These are phyloP conservation scores for Phytophthora podocarpi DNA, from an alignment of 352 stramenopile genomes.

Conservation along the genomic window DNA sequence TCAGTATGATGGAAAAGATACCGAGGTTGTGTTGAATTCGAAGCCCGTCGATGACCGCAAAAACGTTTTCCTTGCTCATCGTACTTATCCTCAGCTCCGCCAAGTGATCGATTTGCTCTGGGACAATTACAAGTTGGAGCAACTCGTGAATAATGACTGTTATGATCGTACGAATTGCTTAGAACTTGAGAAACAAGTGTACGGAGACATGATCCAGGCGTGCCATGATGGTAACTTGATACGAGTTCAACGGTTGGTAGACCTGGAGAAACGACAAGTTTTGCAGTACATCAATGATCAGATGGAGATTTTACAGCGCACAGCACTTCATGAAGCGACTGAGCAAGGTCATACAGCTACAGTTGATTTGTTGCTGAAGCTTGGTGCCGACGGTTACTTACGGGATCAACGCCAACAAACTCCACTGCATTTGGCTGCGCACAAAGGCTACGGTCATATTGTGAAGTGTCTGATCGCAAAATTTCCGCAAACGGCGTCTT, in stretches of 20 bases:
- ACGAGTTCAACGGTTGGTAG: slow-evolving; percentile 55
- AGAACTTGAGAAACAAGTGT: slow-evolving; percentile 53
- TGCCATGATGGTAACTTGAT: slow-evolving; percentile 61
- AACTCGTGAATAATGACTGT: slow-evolving; percentile 35
- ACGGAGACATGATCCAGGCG: slow-evolving; percentile 57
- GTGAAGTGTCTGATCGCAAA: slow-evolving; percentile 49
- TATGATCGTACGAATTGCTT: slow-evolving; percentile 49
- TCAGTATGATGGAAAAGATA: neutral
- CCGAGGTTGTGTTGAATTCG: neutral
- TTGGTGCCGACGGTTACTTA: slow-evolving; percentile 58
- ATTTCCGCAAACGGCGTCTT: slow-evolving; percentile 42
- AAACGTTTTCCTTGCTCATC: slow-evolving; percentile 44
- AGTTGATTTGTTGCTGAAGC: slow-evolving; percentile 63
- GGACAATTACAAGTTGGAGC: slow-evolving; percentile 45
- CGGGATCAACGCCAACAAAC: slow-evolving; percentile 51
- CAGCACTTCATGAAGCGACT: slow-evolving; percentile 59
- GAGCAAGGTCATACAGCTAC: slow-evolving; percentile 64
- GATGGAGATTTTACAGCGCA: slow-evolving; percentile 45
- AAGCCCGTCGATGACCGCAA: slow-evolving; percentile 23
- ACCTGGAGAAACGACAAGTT: slow-evolving; percentile 60
- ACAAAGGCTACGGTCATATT: slow-evolving; percentile 57
- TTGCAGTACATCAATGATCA: slow-evolving; percentile 57
- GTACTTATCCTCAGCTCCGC: slow-evolving; percentile 52
- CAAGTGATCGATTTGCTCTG: slow-evolving; percentile 76
- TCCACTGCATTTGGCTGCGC: slow-evolving; percentile 52